A percentile compares a stretch with the other conserved stretches of the same genome.
These are phyloP conservation scores for Macadamia integrifolia DNA, from an alignment of 164 flowering plant species.

Conservation along the genomic window DNA sequence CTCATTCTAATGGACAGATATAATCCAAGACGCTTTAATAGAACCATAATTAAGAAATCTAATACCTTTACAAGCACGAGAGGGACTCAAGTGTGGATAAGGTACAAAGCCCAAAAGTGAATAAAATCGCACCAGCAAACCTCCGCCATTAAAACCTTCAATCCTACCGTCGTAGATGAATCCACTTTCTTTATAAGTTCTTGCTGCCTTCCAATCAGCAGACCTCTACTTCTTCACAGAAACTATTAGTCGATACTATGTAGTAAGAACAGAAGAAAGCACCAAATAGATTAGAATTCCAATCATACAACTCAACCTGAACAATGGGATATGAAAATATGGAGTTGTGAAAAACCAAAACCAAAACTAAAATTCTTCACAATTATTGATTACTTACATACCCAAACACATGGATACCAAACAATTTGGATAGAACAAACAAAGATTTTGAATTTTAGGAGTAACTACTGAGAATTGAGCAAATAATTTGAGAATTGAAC, in stretches of 20 bases:
- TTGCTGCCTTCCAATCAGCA: constrained; percentile 90
- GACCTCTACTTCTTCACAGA: constrained; percentile 79
- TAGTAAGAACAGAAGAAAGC: constrained; percentile 8
- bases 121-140: constrained; percentile 70
- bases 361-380: too few relatives aligned
- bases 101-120: constrained; percentile 90
- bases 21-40: background rate
- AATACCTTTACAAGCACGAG: constrained; percentile 67
- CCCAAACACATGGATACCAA: too few relatives aligned
- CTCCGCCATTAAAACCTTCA: constrained; percentile 80
- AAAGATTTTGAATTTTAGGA: background rate
- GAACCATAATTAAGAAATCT: background rate
- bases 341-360: background rate
- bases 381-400: too few relatives aligned
- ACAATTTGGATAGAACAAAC: background rate
- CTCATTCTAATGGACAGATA: background rate
- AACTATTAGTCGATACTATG: constrained; percentile 36
- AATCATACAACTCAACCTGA: constrained; percentile 1
- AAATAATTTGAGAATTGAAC: background rate
- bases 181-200: constrained; percentile 52
- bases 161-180: constrained; percentile 53
- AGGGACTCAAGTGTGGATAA: constrained; percentile 67
- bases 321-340: constrained; percentile 3
- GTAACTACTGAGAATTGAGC: too few relatives aligned
- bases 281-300: background rate